phyloP scores from a whole-genome alignment of 2,329 filamentous ascomycete species.

The Byssoonygena ceratinophila region DNA sequence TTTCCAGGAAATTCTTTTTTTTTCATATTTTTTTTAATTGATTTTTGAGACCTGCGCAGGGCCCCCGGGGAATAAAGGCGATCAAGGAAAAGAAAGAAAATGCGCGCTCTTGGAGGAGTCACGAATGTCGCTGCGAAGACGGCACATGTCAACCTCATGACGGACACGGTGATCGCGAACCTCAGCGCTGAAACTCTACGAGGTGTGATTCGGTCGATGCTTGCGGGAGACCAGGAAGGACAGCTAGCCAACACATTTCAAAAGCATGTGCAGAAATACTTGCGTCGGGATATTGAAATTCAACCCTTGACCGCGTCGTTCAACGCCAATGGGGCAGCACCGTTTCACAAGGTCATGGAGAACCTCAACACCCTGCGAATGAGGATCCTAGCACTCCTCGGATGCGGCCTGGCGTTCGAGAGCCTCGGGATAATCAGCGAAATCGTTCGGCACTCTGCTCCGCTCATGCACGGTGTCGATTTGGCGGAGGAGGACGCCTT shows the following conservation, averaged over 20 bases:
- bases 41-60: background rate
- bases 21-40: background rate
- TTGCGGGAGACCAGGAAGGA: slow-evolving; percentile 14
- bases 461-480: slow-evolving; percentile 2
- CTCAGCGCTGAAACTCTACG: slow-evolving; percentile 12
- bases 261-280: slow-evolving; percentile 11
- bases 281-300: slow-evolving; percentile 10
- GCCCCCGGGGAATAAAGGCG: background rate
- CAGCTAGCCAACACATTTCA: slow-evolving; percentile 10
- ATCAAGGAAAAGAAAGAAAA: background rate
- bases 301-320: background rate
- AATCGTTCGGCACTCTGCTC: slow-evolving; percentile 9
- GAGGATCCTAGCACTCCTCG: slow-evolving; percentile 9
- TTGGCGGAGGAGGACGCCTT: slow-evolving; percentile 4
- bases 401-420: slow-evolving; percentile 13
- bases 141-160: slow-evolving; percentile 17
- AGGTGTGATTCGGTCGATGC: slow-evolving; percentile 14
- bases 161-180: slow-evolving; percentile 14
- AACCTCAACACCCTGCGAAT: slow-evolving; percentile 9
- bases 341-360: slow-evolving; percentile 6
- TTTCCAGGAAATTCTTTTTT: background rate
- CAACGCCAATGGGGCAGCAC: background rate
- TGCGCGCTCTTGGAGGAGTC: background rate
- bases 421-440: slow-evolving; percentile 9
- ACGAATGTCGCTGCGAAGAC: slow-evolving; percentile 8